Base-by-base conservation (phyloP, 2,329 filamentous ascomycete species). In the Grosmannia huntii region DNA sequence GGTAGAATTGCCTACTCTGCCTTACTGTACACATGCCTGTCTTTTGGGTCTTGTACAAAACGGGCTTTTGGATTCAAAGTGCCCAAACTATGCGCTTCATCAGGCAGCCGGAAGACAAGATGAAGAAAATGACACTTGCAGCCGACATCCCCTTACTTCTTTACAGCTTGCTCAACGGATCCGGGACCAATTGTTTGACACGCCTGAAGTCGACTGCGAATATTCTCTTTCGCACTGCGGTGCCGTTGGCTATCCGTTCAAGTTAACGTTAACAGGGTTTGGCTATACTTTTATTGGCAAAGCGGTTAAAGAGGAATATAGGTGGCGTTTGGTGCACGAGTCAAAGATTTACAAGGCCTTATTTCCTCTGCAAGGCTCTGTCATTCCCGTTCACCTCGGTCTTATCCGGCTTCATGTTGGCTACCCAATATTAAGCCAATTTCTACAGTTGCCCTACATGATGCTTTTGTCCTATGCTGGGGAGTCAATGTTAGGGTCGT, bases 21-120 rank as follows among this genome's bases (percentile, higher is more conserved):
- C 56, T 9, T 62, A 62, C 57, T 62, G 60, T 38, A 60, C 58
- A 19, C 60, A 62, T 36, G 58, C 59, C 28, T 62, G 60, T 33
- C 50, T 62, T 31, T 38, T 49, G 7, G 49, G 60, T 23, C 57
- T 62, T 19, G 50, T 49, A 12, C 33, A 54, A 23, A 58, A 57
- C 31, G 49, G 38, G 27, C 46, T 31, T n/a, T 33, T 59, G 21
- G 57, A 62, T 36, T 2, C 12, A 5, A 25, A 51, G 36, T 60
- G 60, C 23, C 60, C 60, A 31, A 62, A 62, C 21, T 41, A 44
- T 25, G 19, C 57, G 27, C 52, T 59, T 31, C 60, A 59, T 28
- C 31, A 51, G 23, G 52, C 53, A 44, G 57, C 57, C 28, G 41
- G 11, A 52, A 27, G 33, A 31, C 23, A 52, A n/a, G 33, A 19